Conservation (phyloP, 2,329 filamentous ascomycete genomes). For the Penicillium sp. region DNA sequence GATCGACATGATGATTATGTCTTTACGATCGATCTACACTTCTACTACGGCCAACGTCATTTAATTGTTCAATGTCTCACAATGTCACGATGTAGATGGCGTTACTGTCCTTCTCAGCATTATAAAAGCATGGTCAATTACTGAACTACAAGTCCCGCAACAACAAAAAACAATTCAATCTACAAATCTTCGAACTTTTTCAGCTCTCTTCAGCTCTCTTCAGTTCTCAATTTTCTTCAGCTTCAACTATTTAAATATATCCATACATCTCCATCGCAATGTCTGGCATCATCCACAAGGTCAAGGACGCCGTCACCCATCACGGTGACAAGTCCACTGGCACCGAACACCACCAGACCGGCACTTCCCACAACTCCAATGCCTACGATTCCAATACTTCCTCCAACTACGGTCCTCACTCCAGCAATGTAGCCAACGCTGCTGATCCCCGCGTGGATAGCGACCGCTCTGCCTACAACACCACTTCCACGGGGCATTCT, state of each 20-base stretch:
- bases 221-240: neutral
- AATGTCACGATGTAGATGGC: neutral
- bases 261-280: neutral
- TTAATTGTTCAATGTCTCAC: neutral
- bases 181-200: neutral
- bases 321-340: slow-evolving; percentile 9
- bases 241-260: neutral
- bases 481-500: slow-evolving; percentile 1
- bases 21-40: neutral
- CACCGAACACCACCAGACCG: neutral
- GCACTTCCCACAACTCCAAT: neutral
- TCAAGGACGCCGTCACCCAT: slow-evolving; percentile 18
- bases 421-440: slow-evolving; percentile 10
- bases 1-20: slow-evolving; percentile 2
- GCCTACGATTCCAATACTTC: neutral
- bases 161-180: neutral
- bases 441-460: slow-evolving; percentile 12
- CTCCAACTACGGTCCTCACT: slow-evolving; percentile 14
- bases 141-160: neutral
- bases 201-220: neutral
- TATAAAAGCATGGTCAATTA: neutral
- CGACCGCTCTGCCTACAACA: slow-evolving; percentile 3
- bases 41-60: slow-evolving; percentile 3
- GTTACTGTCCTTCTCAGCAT: neutral
- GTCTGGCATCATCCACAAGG: slow-evolving; percentile 20